Base-by-base conservation (phyloP, 768 basidiomycete genomes). In the Leccinellum rugosiceps region DNA sequence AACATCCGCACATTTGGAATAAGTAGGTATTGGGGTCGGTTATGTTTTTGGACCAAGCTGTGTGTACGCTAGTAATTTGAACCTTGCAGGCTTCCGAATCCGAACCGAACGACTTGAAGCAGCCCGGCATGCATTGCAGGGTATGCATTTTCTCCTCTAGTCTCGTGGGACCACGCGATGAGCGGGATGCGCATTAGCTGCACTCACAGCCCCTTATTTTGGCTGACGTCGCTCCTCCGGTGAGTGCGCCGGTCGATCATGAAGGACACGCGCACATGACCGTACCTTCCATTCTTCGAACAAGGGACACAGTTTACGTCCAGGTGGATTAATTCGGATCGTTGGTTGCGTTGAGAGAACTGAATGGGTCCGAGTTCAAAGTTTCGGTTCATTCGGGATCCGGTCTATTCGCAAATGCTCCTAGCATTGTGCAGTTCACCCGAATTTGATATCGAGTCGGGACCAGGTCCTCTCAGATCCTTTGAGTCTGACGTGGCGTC, bases 221-320 rank as follows among this genome's bases (percentile, higher is more conserved):
- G 50, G 30, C 23, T 4, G 11, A 7, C 14, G 47, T 45, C 19
- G 31, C 8, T 38, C 50, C 19, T 47, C 8, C n/a, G 35, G 43
- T 21, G 52, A 43, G 19, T 19, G 19, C 47, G 30, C 52, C 32
- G 56, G 59, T 63, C 66, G 67, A 63, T 66, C 67, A 66, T 68
- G 67, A 67, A 63, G 25, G 50, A 30, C 52, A 49, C 6, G 55
- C 54, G 25, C 26, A 25, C 53, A 10, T 49, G 59, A 56, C 53
- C 14, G 32, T 17, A 45, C 26, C 26, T 62, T 67, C 62, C 66
- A 67, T 69, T 68, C n/a, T 57, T 38, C 35, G 30, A 14, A 31
- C 38, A 47, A 25, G 48, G 54, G 30, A 32, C 26, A 26, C 6
- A 14, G 53, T 28, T 60, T 53, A 45, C 34, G 50, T 56, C 38